Evolutionary conservation across 1,139 yeast genomes (phyloP), one percentile per base, ranked within the genome.

Genomic region (Candida sp.): DNA sequence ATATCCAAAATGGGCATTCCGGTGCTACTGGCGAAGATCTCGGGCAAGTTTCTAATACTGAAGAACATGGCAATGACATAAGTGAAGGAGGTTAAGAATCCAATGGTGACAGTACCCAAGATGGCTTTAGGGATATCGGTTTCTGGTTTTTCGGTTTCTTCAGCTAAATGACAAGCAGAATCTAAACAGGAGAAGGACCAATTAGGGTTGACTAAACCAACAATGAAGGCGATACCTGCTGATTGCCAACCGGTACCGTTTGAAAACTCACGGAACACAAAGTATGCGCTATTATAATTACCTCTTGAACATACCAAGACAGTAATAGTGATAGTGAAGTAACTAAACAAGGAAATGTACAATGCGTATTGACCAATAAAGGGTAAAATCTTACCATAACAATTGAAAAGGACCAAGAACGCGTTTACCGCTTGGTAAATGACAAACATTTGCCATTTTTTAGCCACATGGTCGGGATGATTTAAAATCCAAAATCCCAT

Each of bases 121-220:
- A 82, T 81, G 12, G 87, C 81, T 48, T 75, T 73, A 22, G 88
- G 88, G 43, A 82, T 79, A 48, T 77, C 78, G 38, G 75, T 68
- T 56, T 79, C 82, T 8, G 87, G 85, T 35, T 71, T 66, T 43
- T 72, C 66, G 32, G 81, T 79, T 61, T 82, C 88, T 60, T 82
- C 86, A 12, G 86, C 85, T 79, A 82, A 77, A 54, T 82, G 87
- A 2, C 87, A 79, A 6, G 87, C 87, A 49, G 84, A 78, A 56
- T 82, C 88, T 44, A 82, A 64, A 59, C 87, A 81, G n/a, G 82
- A 74, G 57, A 81, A 82, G 1, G 84, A 77, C 87, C 87, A 82
- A 42, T 81, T 81, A 33, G 87, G 87, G 57, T 81, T 82, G 52
- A 82, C 77, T 47, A 82, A 63, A 43, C 87, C 87, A 11, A 81